These are phyloP conservation scores for Coniochaeta prunicola DNA, from an alignment of 2,329 filamentous ascomycete genomes.

Conservation along the genomic window DNA sequence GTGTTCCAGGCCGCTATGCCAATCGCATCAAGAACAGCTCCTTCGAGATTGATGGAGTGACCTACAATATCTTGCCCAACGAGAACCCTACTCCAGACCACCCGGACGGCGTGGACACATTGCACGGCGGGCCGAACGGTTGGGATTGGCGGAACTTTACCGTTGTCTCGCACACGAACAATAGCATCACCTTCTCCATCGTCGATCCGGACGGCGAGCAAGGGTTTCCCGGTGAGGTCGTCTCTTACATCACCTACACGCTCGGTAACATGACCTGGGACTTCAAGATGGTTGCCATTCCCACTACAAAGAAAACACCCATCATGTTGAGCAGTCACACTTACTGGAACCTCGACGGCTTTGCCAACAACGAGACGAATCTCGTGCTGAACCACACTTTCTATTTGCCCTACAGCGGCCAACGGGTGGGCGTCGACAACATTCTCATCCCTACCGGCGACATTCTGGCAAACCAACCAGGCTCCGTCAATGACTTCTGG, in stretches of 20 bases:
- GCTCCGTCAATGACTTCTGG: constrained; percentile 77
- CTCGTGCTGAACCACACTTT: constrained; percentile 64
- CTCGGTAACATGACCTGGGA: constrained; percentile 61
- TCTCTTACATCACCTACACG: constrained; percentile 68
- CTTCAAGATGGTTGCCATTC: constrained; percentile 63
- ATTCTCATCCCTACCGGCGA: constrained; percentile 71
- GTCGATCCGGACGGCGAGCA: constrained; percentile 66
- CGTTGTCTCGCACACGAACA: constrained; percentile 57
- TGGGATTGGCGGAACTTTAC: constrained; percentile 78
- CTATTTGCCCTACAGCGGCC: constrained; percentile 64
- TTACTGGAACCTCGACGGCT: constrained; percentile 82
- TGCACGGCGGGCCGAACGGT: constrained; percentile 63
- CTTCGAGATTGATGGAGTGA: constrained; percentile 58
- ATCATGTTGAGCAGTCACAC: constrained; percentile 72
- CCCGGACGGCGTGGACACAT: constrained; percentile 51
- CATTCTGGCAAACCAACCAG: constrained; percentile 60
- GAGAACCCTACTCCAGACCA: constrained; percentile 47
- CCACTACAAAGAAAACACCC: constrained; percentile 68
- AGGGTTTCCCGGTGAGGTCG: constrained; percentile 72
- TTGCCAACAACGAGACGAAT: constrained; percentile 63
- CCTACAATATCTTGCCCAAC: constrained; percentile 54
- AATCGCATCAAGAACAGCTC: constrained; percentile 75
- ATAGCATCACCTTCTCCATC: constrained; percentile 68
- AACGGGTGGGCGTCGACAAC: constrained; percentile 60
- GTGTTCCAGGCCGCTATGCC: constrained; percentile 69